Evolutionary conservation across 2,329 filamentous ascomycete species (phyloP).

Genomic region (Fusarium verticillioides): DNA sequence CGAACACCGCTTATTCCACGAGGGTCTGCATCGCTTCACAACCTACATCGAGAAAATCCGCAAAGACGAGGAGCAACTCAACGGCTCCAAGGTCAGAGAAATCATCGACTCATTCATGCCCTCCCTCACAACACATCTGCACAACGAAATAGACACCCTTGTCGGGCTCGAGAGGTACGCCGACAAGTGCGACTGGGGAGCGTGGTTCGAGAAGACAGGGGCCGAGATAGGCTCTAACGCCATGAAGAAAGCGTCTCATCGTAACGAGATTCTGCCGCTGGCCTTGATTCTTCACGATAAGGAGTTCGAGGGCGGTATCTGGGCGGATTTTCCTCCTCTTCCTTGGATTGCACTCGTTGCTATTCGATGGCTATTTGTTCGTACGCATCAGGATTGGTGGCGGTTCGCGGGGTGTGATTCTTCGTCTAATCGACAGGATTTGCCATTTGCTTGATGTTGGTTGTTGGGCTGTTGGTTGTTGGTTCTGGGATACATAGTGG

Average conservation of each 20-base stretch:
- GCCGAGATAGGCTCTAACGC: constrained; percentile 17
- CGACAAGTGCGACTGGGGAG: constrained; percentile 50
- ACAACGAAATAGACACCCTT: constrained; percentile 53
- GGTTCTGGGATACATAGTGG: background rate
- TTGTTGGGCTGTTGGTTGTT: background rate
- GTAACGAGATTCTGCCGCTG: constrained; percentile 39
- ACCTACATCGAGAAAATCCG: constrained; percentile 48
- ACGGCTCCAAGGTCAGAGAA: constrained; percentile 43
- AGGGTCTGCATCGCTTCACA: constrained; percentile 48
- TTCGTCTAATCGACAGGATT: constrained; percentile 45
- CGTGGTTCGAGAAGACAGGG: constrained; percentile 43
- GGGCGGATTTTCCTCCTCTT: constrained; percentile 43
- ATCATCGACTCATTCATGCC: constrained; percentile 47
- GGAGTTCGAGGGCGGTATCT: constrained; percentile 43
- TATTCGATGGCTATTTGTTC: constrained; percentile 49
- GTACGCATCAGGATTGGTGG: constrained; percentile 51
- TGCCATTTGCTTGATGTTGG: constrained; percentile 49
- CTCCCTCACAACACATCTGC: constrained; percentile 50
- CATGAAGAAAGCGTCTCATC: constrained; percentile 32
- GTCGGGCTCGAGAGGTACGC: constrained; percentile 48
- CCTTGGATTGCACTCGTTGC: constrained; percentile 44
- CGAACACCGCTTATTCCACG: constrained; percentile 55
- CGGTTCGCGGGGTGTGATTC: constrained; percentile 49
- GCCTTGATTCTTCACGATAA: constrained; percentile 44
- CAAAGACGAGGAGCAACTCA: constrained; percentile 44